Evolutionary conservation across 1,284 basidiomycete genomes (phyloP), one percentile per base, ranked within the genome.

Genomic region (Heterobasidion annosum): DNA sequence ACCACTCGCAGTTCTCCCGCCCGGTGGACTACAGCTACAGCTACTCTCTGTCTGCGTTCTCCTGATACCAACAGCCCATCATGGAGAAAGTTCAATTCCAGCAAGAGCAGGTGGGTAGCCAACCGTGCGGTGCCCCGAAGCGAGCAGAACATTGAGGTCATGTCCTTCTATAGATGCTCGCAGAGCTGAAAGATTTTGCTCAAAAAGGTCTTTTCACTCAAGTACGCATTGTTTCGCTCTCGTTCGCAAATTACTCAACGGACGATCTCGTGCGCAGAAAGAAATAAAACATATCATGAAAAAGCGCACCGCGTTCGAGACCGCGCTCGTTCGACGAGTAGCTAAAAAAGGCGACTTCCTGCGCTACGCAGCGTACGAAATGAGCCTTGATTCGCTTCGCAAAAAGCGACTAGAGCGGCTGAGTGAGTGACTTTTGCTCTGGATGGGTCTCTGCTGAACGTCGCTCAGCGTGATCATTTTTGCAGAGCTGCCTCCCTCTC

Each of bases 11-110:
- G 35, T 19, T 25, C 25, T 46, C 50, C 50, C 34, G 18, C 33
- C 13, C 32, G 25, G 18, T 34, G 46, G 46, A n/a, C 53, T 34
- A n/a, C 53, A 32, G 4, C 43, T 37, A 13, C 34, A n/a, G n/a
- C 46, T 8, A 12, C 12, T 34, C 16, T 6, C 52, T 5, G 35
- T 19, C 34, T 35, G 16, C 16, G 15, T n/a, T 25, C 25, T 32
- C 25, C 19, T 16, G 15, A 40, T 35, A 42, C 2, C 13, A 32
- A 43, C 34, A 43, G 34, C 10, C 18, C 47, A 70, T 43, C 51
- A 96, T 96, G 93, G 93, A 97, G 77, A 82, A 93, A 60, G 93
- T 97, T 0, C 91, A 96, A 63, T 96, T 91, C 64, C 86, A 95
- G 72, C 90, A 96, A 68, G 94, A 97, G 84, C 86, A 93, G 75